Evolutionary conservation across 1,284 basidiomycete species (phyloP), one percentile per base, ranked within the genome.

Genomic region (Ustanciosporium gigantosporum): DNA sequence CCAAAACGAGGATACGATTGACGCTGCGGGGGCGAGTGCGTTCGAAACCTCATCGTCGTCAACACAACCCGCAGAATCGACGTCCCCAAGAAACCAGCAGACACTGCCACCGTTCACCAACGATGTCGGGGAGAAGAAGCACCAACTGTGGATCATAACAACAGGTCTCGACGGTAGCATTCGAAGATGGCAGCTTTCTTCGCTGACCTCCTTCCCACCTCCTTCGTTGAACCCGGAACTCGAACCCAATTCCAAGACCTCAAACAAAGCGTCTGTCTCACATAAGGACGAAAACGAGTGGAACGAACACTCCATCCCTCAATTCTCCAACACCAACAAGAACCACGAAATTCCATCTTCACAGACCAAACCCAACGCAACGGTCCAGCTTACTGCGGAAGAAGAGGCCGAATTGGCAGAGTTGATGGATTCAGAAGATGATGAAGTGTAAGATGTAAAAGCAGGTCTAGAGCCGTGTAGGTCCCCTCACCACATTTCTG

Each of bases 351-450:
- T 36, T 14, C 15, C 23, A 20, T 14, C 22, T 27, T n/a, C 16
- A 9, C 19, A 7, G 8, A 19, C 9, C 25, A 5, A 40, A 2
- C 22, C 37, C 20, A 31, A 23, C 2, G 20, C 35, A 14, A 11
- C 34, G 19, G n/a, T 37, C 0, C 32, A 49, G 24, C 43, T 74
- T 36, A 74, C 71, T 0, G 61, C 61, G 0, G 67, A 74, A 25
- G 71, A 74, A 21, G 68, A 74, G 38, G 69, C 67, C 2, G 69
- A 74, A 24, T 42, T 70, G 11, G 68, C 57, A 13, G 71, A 67
- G 31, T 40, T 71, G 8, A 56, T 73, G 49, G 46, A 31, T 17
- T 46, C 40, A 31, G 53, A 52, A 15, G 43, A 50, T 8, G 44
- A 64, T 4, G 35, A n/a, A n/a, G n/a, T n/a, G n/a, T n/a, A n/a